These are phyloP conservation scores for Pseudogymnoascus sp. DNA, from an alignment of 2,329 filamentous ascomycete genomes.

Conservation along the genomic window DNA sequence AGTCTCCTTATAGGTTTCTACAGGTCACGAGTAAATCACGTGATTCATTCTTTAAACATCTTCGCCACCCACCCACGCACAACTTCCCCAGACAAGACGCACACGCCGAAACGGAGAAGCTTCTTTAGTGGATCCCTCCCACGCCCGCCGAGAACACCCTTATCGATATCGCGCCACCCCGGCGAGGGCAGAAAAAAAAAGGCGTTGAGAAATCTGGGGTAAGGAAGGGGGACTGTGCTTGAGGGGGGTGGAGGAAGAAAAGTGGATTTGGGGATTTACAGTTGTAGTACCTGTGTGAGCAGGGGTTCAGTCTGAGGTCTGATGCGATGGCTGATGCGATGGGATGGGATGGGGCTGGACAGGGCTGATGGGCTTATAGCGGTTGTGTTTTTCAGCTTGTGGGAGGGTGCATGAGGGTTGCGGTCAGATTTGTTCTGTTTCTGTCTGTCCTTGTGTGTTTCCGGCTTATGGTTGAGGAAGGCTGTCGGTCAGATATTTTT, in stretches of 20 bases:
- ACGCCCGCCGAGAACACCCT: not conserved
- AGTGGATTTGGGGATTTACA: not conserved
- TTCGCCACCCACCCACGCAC: not conserved
- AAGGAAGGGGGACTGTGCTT: not conserved
- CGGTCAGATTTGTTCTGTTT: not conserved
- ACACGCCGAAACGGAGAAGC: not conserved
- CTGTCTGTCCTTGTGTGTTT: not conserved
- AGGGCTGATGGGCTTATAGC: not conserved
- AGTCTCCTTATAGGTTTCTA: no score
- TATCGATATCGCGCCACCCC: not conserved
- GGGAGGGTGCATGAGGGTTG: not conserved
- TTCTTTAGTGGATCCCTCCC: not conserved
- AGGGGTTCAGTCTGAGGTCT: not conserved
- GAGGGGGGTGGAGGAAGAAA: not conserved
- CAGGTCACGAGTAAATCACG: not conserved
- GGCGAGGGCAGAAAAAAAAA: not conserved
- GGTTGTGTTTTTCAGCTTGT: constrained; percentile 2
- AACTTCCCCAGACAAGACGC: not conserved
- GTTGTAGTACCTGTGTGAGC: not conserved
- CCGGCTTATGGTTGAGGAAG: not conserved
- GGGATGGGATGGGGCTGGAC: not conserved
- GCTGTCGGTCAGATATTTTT: not conserved
- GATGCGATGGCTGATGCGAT: not conserved
- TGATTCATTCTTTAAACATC: not conserved
- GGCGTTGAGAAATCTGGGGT: constrained; percentile 3